A percentile compares a stretch with the other conserved stretches of the same genome.
Evolutionary conservation across 768 basidiomycete genomes (phyloP).

Genomic region (Austroboletus eburneus): DNA sequence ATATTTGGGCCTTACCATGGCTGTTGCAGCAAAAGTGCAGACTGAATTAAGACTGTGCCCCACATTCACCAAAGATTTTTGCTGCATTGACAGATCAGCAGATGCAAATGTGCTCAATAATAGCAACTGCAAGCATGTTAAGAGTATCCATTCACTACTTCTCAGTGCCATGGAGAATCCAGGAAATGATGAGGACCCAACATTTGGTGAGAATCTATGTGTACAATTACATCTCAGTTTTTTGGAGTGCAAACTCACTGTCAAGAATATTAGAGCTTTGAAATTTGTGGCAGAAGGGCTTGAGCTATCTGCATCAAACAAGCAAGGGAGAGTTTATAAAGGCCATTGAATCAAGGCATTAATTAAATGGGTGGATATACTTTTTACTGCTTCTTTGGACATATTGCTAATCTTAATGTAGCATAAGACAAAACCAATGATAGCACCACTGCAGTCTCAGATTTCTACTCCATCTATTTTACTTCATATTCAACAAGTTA

Average conservation of each 20-base stretch:
- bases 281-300: background rate
- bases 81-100: background rate
- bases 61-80: background rate
- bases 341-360: too few relatives aligned
- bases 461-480: too few relatives aligned
- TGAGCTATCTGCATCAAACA: background rate
- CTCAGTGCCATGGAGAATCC: background rate
- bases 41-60: background rate
- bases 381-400: too few relatives aligned
- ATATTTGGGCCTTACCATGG: background rate
- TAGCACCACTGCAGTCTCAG: background rate
- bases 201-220: background rate
- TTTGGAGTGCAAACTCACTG: background rate
- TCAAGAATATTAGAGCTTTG: background rate
- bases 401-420: background rate
- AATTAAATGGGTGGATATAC: too few relatives aligned
- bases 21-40: background rate
- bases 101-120: background rate
- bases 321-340: background rate
- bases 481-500: background rate
- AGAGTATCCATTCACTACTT: background rate
- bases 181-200: background rate
- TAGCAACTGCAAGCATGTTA: background rate
- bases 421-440: background rate
- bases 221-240: background rate